Evolutionary conservation across 2,329 filamentous ascomycete genomes (phyloP), one percentile per base, ranked within the genome.

Genomic region (Cladosporium sp.): DNA sequence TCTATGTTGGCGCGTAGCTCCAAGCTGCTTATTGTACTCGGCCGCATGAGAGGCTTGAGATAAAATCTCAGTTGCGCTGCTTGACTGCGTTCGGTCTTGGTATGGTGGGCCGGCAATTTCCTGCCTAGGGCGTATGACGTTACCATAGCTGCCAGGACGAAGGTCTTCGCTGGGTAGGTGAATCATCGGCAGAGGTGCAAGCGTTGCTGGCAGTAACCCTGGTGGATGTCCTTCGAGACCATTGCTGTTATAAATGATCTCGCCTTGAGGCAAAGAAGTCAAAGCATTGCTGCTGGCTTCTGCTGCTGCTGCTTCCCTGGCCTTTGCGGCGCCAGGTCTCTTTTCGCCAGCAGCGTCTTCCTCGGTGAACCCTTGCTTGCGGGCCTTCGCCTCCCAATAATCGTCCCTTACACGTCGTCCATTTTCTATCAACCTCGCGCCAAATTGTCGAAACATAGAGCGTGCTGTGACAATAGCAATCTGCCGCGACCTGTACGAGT

Each of bases 401-500:
- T 99, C 94, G 74, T 99, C 94, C 50, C 94, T 87, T 40, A 99
- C 94, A 58, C 94, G 83, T 61, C 93, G 84, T 34, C 94, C 94
- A 68, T 92, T 90, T 35, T 89, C 85, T 62, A 99, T 94, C 53
- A 99, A 88, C 62, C 94, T 84, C 73, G 92, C 97, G 49, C 94
- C 94, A 73, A 99, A 99, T 73, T 99, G 94, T 42, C 94, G 87
- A 74, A 97, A 99, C 94, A 99, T 99, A 66, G 93, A 97, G 63
- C 91, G 86, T 28, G 94, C 94, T 0, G 94, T 97, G 42, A 99
- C 94, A 61, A 99, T 97, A 52, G 94, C 94, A 65, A 99, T 99
- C 75, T 99, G 94, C 51, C 94, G 86, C n/a, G 94, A 99, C 44
- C 94, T 86, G 73, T 99, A 99, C 3, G 93, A 97, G 73, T 97